These are phyloP conservation scores for Pestalotiopsis fici DNA, from an alignment of 2,329 filamentous ascomycete species.

Conservation along the genomic window DNA sequence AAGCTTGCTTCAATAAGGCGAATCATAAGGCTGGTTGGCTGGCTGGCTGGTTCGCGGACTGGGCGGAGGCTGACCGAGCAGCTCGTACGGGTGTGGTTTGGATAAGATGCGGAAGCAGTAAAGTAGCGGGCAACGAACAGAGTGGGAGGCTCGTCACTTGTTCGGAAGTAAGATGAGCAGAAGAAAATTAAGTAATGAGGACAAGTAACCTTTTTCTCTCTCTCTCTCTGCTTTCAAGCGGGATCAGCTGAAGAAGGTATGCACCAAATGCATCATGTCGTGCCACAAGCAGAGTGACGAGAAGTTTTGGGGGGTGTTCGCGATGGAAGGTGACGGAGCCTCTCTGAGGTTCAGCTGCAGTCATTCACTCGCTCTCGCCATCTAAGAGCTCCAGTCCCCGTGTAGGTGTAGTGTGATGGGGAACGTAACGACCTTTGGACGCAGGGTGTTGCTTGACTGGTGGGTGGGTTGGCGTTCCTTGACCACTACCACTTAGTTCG, in stretches of 20 bases:
- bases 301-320: background rate
- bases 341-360: slow-evolving; percentile 1
- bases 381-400: background rate
- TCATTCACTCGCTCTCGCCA: background rate
- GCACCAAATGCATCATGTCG: slow-evolving; percentile 8
- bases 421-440: background rate
- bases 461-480: background rate
- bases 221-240: background rate
- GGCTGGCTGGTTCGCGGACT: slow-evolving; percentile 1
- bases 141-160: background rate
- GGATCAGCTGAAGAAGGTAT: background rate
- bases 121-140: background rate
- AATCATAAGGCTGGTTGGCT: slow-evolving; percentile 15
- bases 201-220: background rate
- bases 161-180: background rate
- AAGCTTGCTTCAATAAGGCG: slow-evolving; percentile 13
- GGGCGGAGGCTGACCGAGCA: background rate
- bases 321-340: background rate
- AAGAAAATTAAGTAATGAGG: background rate
- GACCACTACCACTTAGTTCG: background rate
- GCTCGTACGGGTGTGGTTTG: background rate
- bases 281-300: background rate
- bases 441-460: background rate
- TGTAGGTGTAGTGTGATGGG: background rate
- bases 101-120: background rate